A percentile compares a stretch with the other conserved stretches of the same genome.
Conservation (phyloP, 148 eudicot genomes). For the Pharnaceum exiguum region DNA sequence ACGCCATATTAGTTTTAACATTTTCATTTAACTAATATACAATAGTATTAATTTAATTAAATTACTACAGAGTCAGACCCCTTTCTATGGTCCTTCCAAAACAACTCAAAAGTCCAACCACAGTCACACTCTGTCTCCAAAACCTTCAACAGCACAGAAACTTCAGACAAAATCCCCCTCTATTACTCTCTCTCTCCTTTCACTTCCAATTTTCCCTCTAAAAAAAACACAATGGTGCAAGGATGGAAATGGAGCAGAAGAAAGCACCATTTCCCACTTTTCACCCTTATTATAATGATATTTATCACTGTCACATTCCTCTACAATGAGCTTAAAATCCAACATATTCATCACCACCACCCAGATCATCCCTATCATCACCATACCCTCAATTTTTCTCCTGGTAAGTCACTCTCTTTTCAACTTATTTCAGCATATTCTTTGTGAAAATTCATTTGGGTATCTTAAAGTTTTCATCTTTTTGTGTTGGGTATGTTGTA, state of each 20-base stretch:
- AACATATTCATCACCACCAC: conserved; percentile 25
- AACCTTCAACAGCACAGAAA: no score
- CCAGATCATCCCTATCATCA: conserved; percentile 14
- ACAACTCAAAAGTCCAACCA: no score
- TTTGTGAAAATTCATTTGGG: conserved; percentile 3
- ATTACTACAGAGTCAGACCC: no score
- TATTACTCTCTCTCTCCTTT: no score
- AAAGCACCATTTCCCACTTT: conserved; percentile 43
- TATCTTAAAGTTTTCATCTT: neutral
- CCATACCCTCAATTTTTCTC: conserved; percentile 13
- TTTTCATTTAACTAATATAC: no score
- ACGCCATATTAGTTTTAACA: no score
- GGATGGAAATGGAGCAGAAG: conserved; percentile 50
- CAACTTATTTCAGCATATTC: neutral
- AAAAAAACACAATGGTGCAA: no score
- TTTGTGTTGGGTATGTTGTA: neutral
- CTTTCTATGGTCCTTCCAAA: no score
- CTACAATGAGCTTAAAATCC: conserved; percentile 50
- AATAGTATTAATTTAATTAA: no score
- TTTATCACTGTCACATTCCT: conserved; percentile 48
- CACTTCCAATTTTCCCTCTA: no score
- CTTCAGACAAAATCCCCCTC: no score
- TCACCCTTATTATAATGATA: conserved; percentile 45
- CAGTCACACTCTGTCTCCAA: no score
- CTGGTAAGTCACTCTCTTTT: conserved; percentile 25